phyloP scores from a whole-genome alignment of 805 yeast species.

The Kodamaea lidongshanica region DNA sequence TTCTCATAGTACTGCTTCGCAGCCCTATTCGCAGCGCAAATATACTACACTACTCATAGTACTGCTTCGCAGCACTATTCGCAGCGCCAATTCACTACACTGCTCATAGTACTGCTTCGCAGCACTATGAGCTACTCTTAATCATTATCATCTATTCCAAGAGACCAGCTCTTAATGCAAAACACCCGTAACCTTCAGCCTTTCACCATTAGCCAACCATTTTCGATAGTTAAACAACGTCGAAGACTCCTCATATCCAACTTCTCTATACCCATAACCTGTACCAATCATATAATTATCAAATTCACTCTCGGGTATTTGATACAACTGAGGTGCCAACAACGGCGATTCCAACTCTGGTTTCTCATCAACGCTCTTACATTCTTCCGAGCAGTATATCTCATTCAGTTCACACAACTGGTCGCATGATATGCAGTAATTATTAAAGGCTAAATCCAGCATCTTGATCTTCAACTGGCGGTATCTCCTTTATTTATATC shows the following conservation, averaged over 20 bases:
- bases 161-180: no score
- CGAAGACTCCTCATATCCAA: constrained; percentile 15
- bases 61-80: no score
- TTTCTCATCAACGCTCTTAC: constrained; percentile 29
- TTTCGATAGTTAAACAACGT: constrained; percentile 35
- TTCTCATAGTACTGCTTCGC: no score
- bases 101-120: no score
- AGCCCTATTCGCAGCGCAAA: no score
- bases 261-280: constrained; percentile 16
- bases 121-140: no score
- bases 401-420: constrained; percentile 17
- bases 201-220: constrained; percentile 38
- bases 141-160: no score
- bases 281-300: constrained; percentile 11
- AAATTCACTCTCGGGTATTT: constrained; percentile 8
- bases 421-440: constrained; percentile 34
- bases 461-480: constrained; percentile 4
- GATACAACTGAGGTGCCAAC: constrained; percentile 32
- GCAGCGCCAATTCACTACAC: no score
- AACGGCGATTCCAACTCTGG: constrained; percentile 30
- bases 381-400: constrained; percentile 25
- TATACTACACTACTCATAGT: no score
- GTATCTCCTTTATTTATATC: neutral
- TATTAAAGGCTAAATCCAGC: constrained; percentile 33
- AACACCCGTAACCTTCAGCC: no score